These are phyloP conservation scores for Citrullus mucosospermus DNA, from an alignment of 306 rosid genomes.

Conservation along the genomic window DNA sequence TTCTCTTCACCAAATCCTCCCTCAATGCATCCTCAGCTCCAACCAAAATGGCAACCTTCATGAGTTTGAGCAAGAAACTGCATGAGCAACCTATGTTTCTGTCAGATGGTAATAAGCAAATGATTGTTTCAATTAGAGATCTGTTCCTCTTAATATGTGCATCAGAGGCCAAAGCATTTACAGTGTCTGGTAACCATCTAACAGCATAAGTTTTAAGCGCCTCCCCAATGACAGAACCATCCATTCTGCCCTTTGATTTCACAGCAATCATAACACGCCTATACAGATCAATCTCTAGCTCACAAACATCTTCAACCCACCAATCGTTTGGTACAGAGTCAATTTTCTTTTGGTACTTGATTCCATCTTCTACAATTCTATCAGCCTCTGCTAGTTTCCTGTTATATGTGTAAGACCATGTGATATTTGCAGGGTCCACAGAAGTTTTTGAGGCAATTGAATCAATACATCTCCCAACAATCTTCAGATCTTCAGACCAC, in stretches of 20 bases:
- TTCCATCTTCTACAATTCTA: conserved; percentile 44
- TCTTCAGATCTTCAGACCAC: conserved; percentile 87
- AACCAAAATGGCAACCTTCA: conserved; percentile 75
- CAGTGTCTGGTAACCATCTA: conserved; percentile 87
- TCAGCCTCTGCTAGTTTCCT: conserved; percentile 56
- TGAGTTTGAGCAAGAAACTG: conserved; percentile 70
- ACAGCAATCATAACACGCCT: conserved; percentile 67
- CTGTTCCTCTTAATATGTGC: conserved; percentile 57
- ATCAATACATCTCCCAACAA: conserved; percentile 87
- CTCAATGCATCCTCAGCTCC: conserved; percentile 53
- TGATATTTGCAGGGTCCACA: conserved; percentile 59
- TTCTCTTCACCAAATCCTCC: conserved; percentile 48
- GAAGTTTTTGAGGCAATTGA: conserved; percentile 91
- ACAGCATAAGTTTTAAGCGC: conserved; percentile 76
- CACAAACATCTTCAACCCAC: conserved; percentile 99
- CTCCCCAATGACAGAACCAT: conserved; percentile 76
- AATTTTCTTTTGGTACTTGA: conserved; percentile 27
- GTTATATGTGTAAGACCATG: conserved; percentile 88
- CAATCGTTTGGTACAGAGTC: conserved; percentile 79
- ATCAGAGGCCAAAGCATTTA: conserved; percentile 71
- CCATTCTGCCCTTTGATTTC: conserved; percentile 96
- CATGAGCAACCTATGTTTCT: conserved; percentile 54
- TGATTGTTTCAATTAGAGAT: conserved; percentile 73
- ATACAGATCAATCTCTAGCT: conserved; percentile 84
- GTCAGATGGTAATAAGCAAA: conserved; percentile 68